phyloP scores from a whole-genome alignment of 2,329 filamentous ascomycete species.

The Ampelomyces quisqualis region DNA sequence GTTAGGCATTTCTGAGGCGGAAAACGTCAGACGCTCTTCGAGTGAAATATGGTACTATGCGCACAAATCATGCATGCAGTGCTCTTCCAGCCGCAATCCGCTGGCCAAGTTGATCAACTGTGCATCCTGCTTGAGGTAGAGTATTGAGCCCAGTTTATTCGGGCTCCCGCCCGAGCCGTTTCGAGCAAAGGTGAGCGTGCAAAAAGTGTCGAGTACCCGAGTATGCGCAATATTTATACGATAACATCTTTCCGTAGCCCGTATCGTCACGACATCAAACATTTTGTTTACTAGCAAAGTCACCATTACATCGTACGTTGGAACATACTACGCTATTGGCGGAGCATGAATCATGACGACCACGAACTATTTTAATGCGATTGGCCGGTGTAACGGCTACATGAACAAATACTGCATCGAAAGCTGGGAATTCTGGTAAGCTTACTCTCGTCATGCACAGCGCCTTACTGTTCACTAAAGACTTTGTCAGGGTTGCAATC shows the following conservation, averaged over 20 bases:
- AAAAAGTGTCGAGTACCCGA: constrained; percentile 1
- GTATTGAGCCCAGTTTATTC: too few relatives aligned
- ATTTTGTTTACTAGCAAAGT: constrained; percentile 67
- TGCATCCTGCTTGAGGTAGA: too few relatives aligned
- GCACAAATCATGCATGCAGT: too few relatives aligned
- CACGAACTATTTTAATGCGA: constrained; percentile 69
- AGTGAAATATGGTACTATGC: too few relatives aligned
- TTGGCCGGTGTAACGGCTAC: constrained; percentile 71
- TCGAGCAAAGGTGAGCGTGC: too few relatives aligned
- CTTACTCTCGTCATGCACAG: too few relatives aligned
- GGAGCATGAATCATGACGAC: constrained; percentile 65
- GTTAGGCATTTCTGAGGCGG: too few relatives aligned
- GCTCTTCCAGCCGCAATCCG: too few relatives aligned
- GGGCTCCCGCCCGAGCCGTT: background rate
- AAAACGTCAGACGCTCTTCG: too few relatives aligned
- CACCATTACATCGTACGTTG: constrained; percentile 70
- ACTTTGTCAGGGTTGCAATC: constrained; percentile 51
- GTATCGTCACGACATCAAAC: constrained; percentile 45
- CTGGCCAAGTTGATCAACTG: too few relatives aligned
- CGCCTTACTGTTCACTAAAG: too few relatives aligned
- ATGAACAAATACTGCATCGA: constrained; percentile 80
- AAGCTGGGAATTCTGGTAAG: constrained; percentile 63
- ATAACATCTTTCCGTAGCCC: background rate
- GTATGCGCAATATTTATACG: background rate
- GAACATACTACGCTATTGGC: constrained; percentile 71